phyloP scores from a whole-genome alignment of 75 land plant species.

The Sequoiadendron giganteum region DNA sequence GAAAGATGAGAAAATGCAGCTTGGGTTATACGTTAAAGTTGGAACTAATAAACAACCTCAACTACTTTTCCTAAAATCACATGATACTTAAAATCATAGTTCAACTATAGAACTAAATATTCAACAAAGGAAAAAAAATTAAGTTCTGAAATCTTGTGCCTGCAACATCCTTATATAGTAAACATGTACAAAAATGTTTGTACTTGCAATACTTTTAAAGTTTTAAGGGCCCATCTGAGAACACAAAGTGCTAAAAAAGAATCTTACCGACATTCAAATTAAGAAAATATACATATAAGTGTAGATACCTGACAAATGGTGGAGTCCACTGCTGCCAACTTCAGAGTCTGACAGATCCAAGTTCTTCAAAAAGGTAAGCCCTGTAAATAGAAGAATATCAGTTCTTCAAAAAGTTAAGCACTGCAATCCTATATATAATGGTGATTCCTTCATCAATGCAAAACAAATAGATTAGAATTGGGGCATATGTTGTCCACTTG shows the following conservation, averaged over 20 bases:
- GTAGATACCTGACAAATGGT: conserved; percentile 66
- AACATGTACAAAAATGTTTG: not conserved
- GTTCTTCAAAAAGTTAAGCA: not conserved
- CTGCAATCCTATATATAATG: not conserved
- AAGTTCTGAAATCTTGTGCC: too few species aligned
- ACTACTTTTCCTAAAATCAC: not conserved
- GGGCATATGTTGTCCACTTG: not conserved
- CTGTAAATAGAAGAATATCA: conserved; percentile 32
- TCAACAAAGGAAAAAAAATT: not conserved
- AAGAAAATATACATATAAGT: not conserved
- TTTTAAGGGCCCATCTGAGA: not conserved
- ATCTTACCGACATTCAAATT: not conserved
- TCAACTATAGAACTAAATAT: not conserved
- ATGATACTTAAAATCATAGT: not conserved
- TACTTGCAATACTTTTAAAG: not conserved
- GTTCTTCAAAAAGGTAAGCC: conserved; percentile 55
- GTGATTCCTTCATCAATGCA: not conserved
- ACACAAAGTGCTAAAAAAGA: not conserved
- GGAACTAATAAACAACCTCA: not conserved
- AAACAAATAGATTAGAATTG: not conserved
- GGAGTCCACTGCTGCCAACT: conserved; percentile 76
- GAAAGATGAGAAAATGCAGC: not conserved
- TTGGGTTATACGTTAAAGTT: not conserved
- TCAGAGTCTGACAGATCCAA: conserved; percentile 91
- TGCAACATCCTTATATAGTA: not conserved